Base-by-base conservation (phyloP, 345 rosid genomes). In the Sisymbrium altissimum region DNA sequence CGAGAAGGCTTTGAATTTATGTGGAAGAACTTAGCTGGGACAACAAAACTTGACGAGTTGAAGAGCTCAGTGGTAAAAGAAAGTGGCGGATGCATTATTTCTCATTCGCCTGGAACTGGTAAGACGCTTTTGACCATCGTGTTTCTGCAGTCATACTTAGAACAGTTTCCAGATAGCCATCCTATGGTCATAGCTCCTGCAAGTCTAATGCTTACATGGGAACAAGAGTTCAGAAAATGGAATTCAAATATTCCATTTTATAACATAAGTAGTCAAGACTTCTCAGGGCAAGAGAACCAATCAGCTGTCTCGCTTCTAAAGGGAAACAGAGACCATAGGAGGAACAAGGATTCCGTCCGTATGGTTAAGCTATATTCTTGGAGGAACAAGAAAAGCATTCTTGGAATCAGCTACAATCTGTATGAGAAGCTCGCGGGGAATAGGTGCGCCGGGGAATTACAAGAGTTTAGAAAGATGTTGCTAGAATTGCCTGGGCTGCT, bases 61-160 rank as follows among this genome's bases (percentile, higher is more conserved):
- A 71, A 74, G 66, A 78, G 72, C 74, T 17, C 66, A 43, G 68
- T 25, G 45, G 67, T 30, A 14, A 77, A 18, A 33, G 53, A 38
- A 59, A 40, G 73, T 17, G 81, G 74, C 12, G 98, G 98, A 19
- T 93, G 98, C 73, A 79, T 93, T 19, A 87, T 91, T 48, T 89
- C 97, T 0, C 98, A 93, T 66, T 85, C 88, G 18, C 91, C 96
- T 4, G 97, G 98, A 33, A 89, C 98, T 0, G 97, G 97, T 23
- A 93, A 93, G 79, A 86, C 98, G 14, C 89, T 90, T n/a, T 78
- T 93, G 43, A 72, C 96, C 44, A 85, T 93, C 18, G 82, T 81
- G 23, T 91, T 91, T 78, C 81, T 93, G 35, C 86, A 86, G 79
- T 62, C 92, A 11, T 87, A 79, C 75, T 33, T 91, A 55, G 52